Evolutionary conservation across 1,284 basidiomycete genomes (phyloP).

Genomic region (Malassezia sympodialis): DNA sequence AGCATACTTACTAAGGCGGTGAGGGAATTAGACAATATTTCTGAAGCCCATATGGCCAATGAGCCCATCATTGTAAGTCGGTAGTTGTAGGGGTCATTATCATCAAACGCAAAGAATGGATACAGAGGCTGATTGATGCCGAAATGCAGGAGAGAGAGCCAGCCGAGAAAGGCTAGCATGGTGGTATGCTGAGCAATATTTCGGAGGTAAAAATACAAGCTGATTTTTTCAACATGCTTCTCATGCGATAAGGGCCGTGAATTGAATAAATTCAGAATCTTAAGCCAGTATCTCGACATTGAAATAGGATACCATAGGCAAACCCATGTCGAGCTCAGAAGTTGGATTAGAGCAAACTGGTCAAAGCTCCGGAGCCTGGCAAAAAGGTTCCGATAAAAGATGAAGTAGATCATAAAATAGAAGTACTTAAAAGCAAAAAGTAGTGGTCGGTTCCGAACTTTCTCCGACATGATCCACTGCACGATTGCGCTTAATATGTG

Average conservation of each 20-base stretch:
- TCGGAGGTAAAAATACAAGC: slow-evolving; percentile 52
- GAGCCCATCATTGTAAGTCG: slow-evolving; percentile 54
- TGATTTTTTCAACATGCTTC: slow-evolving; percentile 53
- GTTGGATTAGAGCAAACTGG: slow-evolving; percentile 53
- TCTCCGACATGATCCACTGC: slow-evolving; percentile 52
- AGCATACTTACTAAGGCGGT: slow-evolving; percentile 34
- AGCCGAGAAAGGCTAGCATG: slow-evolving; percentile 51
- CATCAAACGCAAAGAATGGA: slow-evolving; percentile 55
- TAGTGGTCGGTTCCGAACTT: slow-evolving; percentile 53
- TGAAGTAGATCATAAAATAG: slow-evolving; percentile 48
- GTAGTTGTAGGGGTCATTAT: slow-evolving; percentile 56
- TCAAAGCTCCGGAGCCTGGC: slow-evolving; percentile 42
- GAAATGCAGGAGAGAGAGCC: slow-evolving; percentile 53
- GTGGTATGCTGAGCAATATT: slow-evolving; percentile 56
- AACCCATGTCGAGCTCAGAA: slow-evolving; percentile 53
- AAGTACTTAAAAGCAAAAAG: slow-evolving; percentile 53
- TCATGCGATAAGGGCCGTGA: slow-evolving; percentile 52
- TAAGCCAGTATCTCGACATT: slow-evolving; percentile 52
- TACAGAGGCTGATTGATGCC: slow-evolving; percentile 54
- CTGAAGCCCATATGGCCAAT: slow-evolving; percentile 53
- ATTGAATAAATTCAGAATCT: slow-evolving; percentile 49
- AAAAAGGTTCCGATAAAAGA: slow-evolving; percentile 51
- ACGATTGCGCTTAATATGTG: slow-evolving; percentile 51
- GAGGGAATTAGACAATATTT: slow-evolving; percentile 52
- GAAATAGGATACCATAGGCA: slow-evolving; percentile 54